These are phyloP conservation scores for Galeopsis tetrahit DNA, from an alignment of 257 asterid genomes.

Conservation along the genomic window DNA sequence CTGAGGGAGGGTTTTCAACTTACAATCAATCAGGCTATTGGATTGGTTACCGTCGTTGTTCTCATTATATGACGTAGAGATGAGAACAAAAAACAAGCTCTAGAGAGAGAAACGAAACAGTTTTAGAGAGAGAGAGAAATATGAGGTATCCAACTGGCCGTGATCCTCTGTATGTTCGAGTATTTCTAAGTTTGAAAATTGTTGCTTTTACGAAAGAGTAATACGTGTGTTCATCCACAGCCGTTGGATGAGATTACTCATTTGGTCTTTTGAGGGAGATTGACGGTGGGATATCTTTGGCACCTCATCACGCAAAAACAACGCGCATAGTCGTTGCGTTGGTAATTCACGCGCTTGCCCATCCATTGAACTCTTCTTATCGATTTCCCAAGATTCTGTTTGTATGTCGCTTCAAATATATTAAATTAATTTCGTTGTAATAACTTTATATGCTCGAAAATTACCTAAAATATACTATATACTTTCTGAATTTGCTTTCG, in stretches of 20 bases:
- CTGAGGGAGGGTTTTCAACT: conserved; percentile 3
- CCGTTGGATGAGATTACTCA: conserved; percentile 44
- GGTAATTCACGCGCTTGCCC: background rate
- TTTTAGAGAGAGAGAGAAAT: conserved; percentile 1
- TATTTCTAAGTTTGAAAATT: conserved; percentile 41
- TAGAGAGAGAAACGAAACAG: conserved; percentile 27
- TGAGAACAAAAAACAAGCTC: background rate
- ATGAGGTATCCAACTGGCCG: conserved; percentile 51
- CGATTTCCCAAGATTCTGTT: conserved; percentile 6
- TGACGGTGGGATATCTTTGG: conserved; percentile 14
- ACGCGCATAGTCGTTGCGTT: conserved; percentile 52
- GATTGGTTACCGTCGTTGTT: conserved; percentile 51
- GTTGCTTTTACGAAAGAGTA: conserved; percentile 41
- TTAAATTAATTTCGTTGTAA: too few relatives aligned
- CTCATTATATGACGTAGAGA: conserved; percentile 39
- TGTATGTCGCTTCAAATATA: background rate
- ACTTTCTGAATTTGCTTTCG: too few relatives aligned
- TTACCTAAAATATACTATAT: too few relatives aligned
- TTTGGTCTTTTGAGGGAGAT: conserved; percentile 37
- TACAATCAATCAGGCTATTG: conserved; percentile 35
- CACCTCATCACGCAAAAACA: background rate
- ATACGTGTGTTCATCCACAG: conserved; percentile 23
- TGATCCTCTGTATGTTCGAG: conserved; percentile 28
- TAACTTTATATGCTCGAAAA: too few relatives aligned
- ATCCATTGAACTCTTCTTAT: background rate